Conservation (phyloP, 805 yeast genomes). For the Starmera quercuum region DNA sequence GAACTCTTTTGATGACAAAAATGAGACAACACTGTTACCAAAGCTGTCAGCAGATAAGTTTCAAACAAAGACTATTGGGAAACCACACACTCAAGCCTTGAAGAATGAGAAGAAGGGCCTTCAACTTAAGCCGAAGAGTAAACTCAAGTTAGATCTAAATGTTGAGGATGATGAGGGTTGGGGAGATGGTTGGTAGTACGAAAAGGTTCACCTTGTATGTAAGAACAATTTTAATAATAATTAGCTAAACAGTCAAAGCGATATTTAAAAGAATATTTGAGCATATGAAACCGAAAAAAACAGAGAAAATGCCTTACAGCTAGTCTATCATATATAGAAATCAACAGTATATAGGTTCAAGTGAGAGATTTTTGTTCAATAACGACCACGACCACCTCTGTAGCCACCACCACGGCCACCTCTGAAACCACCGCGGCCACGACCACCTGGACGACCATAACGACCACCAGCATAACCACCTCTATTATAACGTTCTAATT, state of each 20-base stretch:
- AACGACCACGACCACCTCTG: constrained; percentile 13
- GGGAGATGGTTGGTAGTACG: constrained; percentile 39
- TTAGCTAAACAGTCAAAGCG: too few relatives aligned
- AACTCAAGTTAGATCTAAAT: constrained; percentile 26
- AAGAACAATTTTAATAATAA: too few relatives aligned
- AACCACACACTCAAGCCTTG: constrained; percentile 1
- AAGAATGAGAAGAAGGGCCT: constrained; percentile 12
- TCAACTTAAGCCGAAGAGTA: constrained; percentile 19
- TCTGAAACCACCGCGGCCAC: constrained; percentile 36
- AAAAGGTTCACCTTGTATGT: too few relatives aligned
- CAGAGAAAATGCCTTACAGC: too few relatives aligned
- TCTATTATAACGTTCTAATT: constrained; percentile 67
- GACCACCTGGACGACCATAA: constrained; percentile 49
- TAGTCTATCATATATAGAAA: too few relatives aligned
- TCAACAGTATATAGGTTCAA: too few relatives aligned
- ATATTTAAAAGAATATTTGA: too few relatives aligned
- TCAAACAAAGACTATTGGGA: background rate
- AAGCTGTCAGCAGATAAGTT: constrained; percentile 10
- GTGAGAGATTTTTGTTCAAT: too few relatives aligned
- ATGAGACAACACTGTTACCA: constrained; percentile 8
- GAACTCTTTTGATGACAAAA: constrained; percentile 10
- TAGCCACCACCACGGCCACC: constrained; percentile 24
- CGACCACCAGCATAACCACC: constrained; percentile 63
- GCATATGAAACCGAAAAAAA: too few relatives aligned
- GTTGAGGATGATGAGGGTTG: constrained; percentile 30